Conservation (phyloP, 2,329 filamentous ascomycete species). For the Penicillium sp. region DNA sequence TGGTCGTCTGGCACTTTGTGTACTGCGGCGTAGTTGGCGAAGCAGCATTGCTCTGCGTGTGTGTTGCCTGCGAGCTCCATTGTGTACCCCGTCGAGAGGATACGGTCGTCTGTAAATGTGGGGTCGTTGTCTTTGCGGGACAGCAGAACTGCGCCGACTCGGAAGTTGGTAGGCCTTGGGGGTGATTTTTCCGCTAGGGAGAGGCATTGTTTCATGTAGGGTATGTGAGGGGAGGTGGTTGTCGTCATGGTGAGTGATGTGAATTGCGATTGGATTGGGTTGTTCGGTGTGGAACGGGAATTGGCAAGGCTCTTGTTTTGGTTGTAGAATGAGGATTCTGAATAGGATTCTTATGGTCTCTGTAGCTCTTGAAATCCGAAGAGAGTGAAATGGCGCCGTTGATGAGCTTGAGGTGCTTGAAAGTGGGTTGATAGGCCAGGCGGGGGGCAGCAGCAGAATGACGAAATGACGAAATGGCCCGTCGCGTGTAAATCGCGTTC, state of each 20-base stretch:
- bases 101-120: slow-evolving; percentile 39
- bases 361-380: background rate
- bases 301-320: background rate
- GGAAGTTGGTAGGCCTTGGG: slow-evolving; percentile 85
- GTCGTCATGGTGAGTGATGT: slow-evolving; percentile 20
- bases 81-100: slow-evolving; percentile 83
- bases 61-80: slow-evolving; percentile 90
- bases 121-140: slow-evolving; percentile 31
- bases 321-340: background rate
- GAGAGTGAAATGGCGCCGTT: background rate
- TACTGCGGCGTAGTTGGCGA: slow-evolving; percentile 61
- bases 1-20: slow-evolving; percentile 37
- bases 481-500: slow-evolving; percentile 29
- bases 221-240: slow-evolving; percentile 31
- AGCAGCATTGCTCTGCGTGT: slow-evolving; percentile 90
- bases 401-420: slow-evolving; percentile 2
- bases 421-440: slow-evolving; percentile 9
- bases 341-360: background rate
- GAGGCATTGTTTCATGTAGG: slow-evolving; percentile 70
- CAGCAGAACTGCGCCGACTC: slow-evolving; percentile 88
- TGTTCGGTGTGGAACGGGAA: background rate
- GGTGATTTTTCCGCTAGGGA: slow-evolving; percentile 74
- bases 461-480: slow-evolving; percentile 19
- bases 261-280: background rate
- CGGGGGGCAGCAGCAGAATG: slow-evolving; percentile 27